Evolutionary conservation across 176 grass and related monocot species (phyloP), one percentile per base, ranked within the genome.

Genomic region (Tillandsia fasciculata): DNA sequence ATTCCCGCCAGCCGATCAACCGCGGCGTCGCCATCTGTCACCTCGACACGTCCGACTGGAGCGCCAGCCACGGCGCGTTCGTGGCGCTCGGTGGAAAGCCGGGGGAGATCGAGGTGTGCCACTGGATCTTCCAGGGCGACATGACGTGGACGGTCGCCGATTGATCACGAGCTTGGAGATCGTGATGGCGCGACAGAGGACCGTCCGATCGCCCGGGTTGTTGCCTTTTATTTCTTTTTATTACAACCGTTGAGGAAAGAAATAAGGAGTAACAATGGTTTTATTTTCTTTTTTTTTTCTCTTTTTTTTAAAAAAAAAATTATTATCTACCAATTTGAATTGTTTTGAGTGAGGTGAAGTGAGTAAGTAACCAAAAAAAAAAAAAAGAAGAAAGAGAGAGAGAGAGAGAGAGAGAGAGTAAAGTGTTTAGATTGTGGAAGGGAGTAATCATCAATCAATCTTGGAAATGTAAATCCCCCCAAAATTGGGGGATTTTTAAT

Each of bases 61-160:
- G 90, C 71, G 50, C 80, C 10, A 12, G 7, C 1, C 90, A 93
- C 42, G 90, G 90, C 8, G 86, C 90, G 5, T 93, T 93, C 76
- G 24, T 69, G 12, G 83, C 80, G 2, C 83, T 93, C 1, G 83
- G 86, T 1, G 86, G 90, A 9, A 77, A 82, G 72, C 90, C 90
- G 14, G 90, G 90, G 51, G 59, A 89, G 68, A 72, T 83, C 1
- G 90, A 93, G 80, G 86, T 93, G 2, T 93, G 90, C 69, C 90
- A 93, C 71, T 93, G 90, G 90, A 93, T 93, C 74, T 93, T 93
- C 52, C 78, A 89, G 78, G 86, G 90, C 12, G 90, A 93, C 74
- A 93, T 93, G 90, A 93, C 90, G 33, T 93, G 90, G 90, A 85
- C 90, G 0, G 77, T 86, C 3, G 80, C 86, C 0, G 90, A 77